Conservation (phyloP, 495 filamentous ascomycete genomes). For the Halenospora varia region DNA sequence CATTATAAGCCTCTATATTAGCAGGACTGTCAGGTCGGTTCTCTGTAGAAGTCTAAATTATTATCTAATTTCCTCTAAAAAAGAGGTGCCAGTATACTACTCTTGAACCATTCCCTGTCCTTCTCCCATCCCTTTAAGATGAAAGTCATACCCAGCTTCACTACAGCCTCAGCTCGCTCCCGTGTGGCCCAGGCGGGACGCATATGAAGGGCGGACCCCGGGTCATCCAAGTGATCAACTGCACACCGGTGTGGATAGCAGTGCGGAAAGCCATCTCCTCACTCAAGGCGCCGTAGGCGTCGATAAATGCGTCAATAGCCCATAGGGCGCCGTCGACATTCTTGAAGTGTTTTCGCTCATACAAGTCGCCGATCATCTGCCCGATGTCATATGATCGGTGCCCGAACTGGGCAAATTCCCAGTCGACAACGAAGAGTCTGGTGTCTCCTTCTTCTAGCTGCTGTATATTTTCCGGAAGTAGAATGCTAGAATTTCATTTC, state of each 20-base stretch:
- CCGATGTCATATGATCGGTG: constrained; percentile 47
- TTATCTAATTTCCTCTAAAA: constrained; percentile 2
- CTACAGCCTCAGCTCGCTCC: constrained; percentile 5
- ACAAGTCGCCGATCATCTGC: constrained; percentile 53
- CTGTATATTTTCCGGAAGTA: constrained; percentile 29
- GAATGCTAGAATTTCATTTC: constrained; percentile 26
- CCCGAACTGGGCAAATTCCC: constrained; percentile 49
- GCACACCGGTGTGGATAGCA: constrained; percentile 49
- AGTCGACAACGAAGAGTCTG: constrained; percentile 48
- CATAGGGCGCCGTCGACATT: constrained; percentile 40
- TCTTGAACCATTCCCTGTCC: constrained; percentile 14
- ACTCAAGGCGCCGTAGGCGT: constrained; percentile 42
- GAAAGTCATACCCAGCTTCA: constrained; percentile 13
- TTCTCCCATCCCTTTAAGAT: constrained; percentile 16
- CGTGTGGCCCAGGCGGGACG: not conserved
- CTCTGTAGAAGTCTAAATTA: not conserved
- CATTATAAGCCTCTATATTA: not conserved
- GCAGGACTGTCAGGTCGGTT: not conserved
- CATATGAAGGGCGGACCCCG: not conserved
- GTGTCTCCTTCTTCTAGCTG: constrained; percentile 4
- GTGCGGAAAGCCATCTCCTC: constrained; percentile 45
- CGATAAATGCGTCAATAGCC: constrained; percentile 43
- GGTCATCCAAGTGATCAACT: constrained; percentile 38
- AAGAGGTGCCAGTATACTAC: constrained; percentile 15
- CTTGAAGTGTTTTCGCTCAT: constrained; percentile 49